Percentiles rank a stretch among this genome's conserved stretches.
These are phyloP conservation scores for Zoysia japonica DNA, from an alignment of 176 grass and related monocot genomes.

Conservation along the genomic window DNA sequence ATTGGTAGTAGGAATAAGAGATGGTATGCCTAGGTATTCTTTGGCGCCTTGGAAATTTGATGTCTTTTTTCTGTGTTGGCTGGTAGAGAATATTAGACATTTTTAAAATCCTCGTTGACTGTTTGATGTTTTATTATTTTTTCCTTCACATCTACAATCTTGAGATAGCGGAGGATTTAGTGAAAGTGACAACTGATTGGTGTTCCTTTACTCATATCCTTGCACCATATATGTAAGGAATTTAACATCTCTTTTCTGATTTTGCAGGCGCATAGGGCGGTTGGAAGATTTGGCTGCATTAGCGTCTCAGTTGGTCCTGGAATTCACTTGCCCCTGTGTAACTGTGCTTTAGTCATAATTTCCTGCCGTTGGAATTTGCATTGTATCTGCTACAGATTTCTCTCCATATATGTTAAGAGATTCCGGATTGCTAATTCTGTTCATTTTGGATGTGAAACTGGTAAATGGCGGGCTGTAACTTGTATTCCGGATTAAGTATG, in stretches of 20 bases:
- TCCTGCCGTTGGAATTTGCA: slow-evolving; percentile 31
- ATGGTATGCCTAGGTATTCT: background rate
- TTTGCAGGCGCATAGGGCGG: slow-evolving; percentile 22
- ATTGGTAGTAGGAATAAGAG: background rate
- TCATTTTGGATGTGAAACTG: background rate
- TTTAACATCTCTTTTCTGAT: background rate
- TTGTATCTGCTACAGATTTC: slow-evolving; percentile 26
- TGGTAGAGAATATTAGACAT: background rate
- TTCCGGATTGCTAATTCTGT: slow-evolving; percentile 17
- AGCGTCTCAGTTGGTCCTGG: slow-evolving; percentile 21
- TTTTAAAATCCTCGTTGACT: background rate
- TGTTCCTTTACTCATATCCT: background rate
- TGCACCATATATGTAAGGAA: background rate
- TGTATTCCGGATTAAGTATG: background rate
- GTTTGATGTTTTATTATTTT: background rate
- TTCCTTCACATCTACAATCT: background rate
- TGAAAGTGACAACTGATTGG: background rate
- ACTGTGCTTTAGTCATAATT: slow-evolving; percentile 35
- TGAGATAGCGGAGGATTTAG: background rate
- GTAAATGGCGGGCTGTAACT: background rate
- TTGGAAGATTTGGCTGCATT: slow-evolving; percentile 27
- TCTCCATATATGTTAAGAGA: slow-evolving; percentile 23
- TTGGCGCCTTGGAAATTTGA: background rate
- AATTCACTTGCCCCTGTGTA: slow-evolving; percentile 37
- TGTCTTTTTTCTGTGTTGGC: background rate